A percentile compares a stretch with the other conserved stretches of the same genome.
These are phyloP conservation scores for Verticillium albo-atrum DNA, from an alignment of 2,329 filamentous ascomycete genomes.

Conservation along the genomic window DNA sequence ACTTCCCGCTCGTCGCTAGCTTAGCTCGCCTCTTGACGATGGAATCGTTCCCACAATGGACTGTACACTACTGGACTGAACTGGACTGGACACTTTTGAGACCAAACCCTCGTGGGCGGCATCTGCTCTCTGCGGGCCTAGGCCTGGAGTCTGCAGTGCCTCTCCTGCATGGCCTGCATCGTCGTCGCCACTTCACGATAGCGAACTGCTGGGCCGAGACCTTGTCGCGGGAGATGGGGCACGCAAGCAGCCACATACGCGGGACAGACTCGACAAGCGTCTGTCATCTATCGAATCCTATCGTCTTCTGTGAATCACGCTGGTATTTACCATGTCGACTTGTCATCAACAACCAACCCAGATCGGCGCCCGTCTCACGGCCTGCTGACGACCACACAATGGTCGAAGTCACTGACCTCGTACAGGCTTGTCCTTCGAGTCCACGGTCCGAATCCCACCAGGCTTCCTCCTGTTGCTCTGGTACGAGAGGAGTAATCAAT, in stretches of 20 bases:
- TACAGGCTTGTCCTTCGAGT: neutral
- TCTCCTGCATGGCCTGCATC: neutral
- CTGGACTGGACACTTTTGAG: neutral
- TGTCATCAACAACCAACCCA: neutral
- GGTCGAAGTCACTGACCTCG: neutral
- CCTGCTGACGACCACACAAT: neutral
- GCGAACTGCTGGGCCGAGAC: neutral
- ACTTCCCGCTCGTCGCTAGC: neutral
- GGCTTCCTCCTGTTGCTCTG: neutral
- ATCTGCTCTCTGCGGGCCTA: neutral
- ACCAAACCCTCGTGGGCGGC: neutral
- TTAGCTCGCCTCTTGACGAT: neutral
- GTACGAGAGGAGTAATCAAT: neutral
- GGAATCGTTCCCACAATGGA: neutral
- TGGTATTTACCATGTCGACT: neutral
- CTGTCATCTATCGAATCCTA: neutral
- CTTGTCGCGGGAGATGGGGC: constrained; percentile 1
- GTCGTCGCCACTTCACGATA: neutral
- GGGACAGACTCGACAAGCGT: neutral
- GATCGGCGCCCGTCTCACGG: no score
- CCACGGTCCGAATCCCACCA: neutral
- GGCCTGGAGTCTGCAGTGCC: neutral
- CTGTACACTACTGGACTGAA: neutral
- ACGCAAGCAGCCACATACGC: constrained; percentile 1
- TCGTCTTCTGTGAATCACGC: neutral